Evolutionary conservation across 345 rosid species (phyloP).

Genomic region (Citrus unshiu): DNA sequence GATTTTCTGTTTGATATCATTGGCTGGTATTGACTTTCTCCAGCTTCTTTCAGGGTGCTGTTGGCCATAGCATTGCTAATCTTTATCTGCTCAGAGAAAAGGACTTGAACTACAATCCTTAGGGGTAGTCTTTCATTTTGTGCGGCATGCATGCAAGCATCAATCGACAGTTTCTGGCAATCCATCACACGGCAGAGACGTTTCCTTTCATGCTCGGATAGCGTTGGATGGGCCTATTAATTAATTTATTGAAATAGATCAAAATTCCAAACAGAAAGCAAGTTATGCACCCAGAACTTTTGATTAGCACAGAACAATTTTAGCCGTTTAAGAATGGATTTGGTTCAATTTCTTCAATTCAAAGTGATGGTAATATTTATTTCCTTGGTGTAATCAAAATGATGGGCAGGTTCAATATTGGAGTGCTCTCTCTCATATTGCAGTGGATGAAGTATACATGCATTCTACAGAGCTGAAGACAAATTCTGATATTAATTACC

Average conservation of each 20-base stretch:
- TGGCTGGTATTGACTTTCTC: slow-evolving; percentile 63
- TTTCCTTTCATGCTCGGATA: slow-evolving; percentile 95
- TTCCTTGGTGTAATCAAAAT: background rate
- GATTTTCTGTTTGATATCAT: slow-evolving; percentile 75
- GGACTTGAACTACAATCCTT: slow-evolving; percentile 89
- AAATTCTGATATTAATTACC: too few species aligned
- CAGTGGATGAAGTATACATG: too few species aligned
- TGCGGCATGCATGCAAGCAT: slow-evolving; percentile 97
- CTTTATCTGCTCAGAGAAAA: slow-evolving; percentile 93
- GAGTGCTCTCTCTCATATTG: too few species aligned
- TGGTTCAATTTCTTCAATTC: background rate
- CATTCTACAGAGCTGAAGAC: too few species aligned
- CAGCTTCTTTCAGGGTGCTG: slow-evolving; percentile 57
- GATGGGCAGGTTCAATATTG: background rate
- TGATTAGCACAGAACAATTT: background rate
- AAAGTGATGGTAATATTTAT: background rate
- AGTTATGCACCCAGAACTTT: background rate
- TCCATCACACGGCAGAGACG: slow-evolving; percentile 92
- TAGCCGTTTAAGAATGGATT: background rate
- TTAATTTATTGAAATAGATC: background rate
- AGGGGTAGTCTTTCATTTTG: slow-evolving; percentile 92
- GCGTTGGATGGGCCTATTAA: slow-evolving; percentile 85
- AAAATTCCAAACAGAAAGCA: background rate
- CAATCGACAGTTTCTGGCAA: slow-evolving; percentile 94
- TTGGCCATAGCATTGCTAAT: slow-evolving; percentile 81